Conservation (phyloP, 1,139 yeast species). For the Magnusiomyces magnusii region DNA sequence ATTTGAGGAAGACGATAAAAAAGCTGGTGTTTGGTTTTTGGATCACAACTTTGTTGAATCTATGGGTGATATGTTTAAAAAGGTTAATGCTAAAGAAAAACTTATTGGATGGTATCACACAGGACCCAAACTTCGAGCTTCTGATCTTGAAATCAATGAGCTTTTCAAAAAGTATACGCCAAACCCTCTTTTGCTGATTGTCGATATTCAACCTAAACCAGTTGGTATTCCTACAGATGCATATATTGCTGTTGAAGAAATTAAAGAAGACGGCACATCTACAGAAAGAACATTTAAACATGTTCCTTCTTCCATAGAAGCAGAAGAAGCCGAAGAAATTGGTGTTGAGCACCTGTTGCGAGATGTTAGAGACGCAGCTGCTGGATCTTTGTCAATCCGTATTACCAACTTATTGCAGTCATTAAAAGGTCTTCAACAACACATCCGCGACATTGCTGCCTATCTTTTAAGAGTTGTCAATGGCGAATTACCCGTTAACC, state of each 20-base stretch:
- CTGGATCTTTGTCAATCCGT: slow-evolving; percentile 84
- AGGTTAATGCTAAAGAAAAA: slow-evolving; percentile 93
- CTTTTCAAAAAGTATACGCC: slow-evolving; percentile 75
- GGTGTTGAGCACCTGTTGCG: slow-evolving; percentile 95
- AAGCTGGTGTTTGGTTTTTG: slow-evolving; percentile 89
- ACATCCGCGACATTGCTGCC: slow-evolving; percentile 67
- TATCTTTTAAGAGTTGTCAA: slow-evolving; percentile 71
- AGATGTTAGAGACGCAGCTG: slow-evolving; percentile 94
- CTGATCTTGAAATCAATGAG: slow-evolving; percentile 89
- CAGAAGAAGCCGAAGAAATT: slow-evolving; percentile 98
- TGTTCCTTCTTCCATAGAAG: slow-evolving; percentile 86
- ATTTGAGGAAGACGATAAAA: slow-evolving; percentile 92
- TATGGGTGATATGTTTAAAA: slow-evolving; percentile 97
- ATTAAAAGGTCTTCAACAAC: slow-evolving; percentile 74
- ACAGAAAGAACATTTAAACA: slow-evolving; percentile 92
- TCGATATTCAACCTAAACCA: slow-evolving; percentile 76
- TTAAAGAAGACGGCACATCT: slow-evolving; percentile 92
- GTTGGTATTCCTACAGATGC: slow-evolving; percentile 95
- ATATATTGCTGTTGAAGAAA: slow-evolving; percentile 88
- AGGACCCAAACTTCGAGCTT: slow-evolving; percentile 84
- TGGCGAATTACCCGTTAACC: slow-evolving; percentile 77
- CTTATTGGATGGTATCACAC: slow-evolving; percentile 98
- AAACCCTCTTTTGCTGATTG: slow-evolving; percentile 80
- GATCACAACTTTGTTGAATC: slow-evolving; percentile 95
- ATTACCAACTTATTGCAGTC: slow-evolving; percentile 88